Evolutionary conservation across 306 rosid species (phyloP).

Genomic region (Mimosa bimucronata): DNA sequence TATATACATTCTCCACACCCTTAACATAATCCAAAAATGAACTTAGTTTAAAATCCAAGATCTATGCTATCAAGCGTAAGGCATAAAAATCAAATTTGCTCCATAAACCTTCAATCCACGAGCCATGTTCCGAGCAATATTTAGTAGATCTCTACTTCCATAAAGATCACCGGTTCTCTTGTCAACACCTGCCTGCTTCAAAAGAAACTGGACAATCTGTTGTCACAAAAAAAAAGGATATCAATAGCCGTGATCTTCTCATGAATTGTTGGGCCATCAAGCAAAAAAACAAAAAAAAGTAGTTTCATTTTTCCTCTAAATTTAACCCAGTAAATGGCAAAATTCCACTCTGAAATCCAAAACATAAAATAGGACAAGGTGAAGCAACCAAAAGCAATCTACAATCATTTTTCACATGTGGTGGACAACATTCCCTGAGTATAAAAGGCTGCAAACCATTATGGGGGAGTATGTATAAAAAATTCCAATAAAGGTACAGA

Average conservation of each 20-base stretch:
- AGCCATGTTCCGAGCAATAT: conserved; percentile 82
- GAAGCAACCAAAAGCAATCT: background rate
- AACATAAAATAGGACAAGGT: background rate
- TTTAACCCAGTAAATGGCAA: background rate
- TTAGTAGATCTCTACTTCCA: conserved; percentile 70
- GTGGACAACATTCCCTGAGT: background rate
- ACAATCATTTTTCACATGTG: background rate
- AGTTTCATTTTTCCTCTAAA: background rate
- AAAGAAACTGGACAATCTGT: conserved; percentile 78
- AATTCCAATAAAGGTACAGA: background rate
- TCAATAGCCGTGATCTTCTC: conserved; percentile 34
- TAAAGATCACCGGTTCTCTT: conserved; percentile 75
- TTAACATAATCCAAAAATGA: conserved; percentile 34
- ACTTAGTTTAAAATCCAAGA: conserved; percentile 26
- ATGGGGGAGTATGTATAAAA: background rate
- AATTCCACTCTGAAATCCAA: background rate
- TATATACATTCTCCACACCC: conserved; percentile 78
- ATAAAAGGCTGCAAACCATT: background rate
- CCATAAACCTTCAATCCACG: conserved; percentile 70
- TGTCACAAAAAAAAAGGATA: conserved; percentile 34
- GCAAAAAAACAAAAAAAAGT: background rate
- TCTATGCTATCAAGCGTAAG: conserved; percentile 8
- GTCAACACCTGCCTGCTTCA: conserved; percentile 82
- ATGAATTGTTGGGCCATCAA: background rate
- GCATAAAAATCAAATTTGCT: conserved; percentile 11